These are phyloP conservation scores for Cicer pinnatifidum DNA, from an alignment of 306 rosid genomes.

Conservation along the genomic window DNA sequence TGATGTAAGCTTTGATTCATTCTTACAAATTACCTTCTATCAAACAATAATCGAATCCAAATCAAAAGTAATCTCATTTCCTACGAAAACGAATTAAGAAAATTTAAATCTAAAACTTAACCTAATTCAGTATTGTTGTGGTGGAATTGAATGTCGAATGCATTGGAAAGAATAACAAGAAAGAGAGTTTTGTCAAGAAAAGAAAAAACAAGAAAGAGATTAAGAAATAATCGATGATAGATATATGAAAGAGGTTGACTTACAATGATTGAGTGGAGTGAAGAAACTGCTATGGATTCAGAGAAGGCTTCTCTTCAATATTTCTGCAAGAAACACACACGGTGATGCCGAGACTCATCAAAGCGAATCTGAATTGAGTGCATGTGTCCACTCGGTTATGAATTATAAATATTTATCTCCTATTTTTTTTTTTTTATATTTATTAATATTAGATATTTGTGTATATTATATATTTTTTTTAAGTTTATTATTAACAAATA, in stretches of 20 bases:
- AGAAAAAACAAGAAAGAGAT: not conserved
- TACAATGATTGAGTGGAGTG: not conserved
- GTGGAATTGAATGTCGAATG: not conserved
- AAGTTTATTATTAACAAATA: no score
- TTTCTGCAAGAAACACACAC: not conserved
- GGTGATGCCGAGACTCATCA: no score
- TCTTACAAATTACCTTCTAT: not conserved
- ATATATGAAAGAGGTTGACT: not conserved
- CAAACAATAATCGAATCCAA: not conserved
- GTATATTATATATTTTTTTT: no score
- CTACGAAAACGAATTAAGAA: not conserved
- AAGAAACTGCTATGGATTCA: not conserved
- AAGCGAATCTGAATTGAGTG: no score
- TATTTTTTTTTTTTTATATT: no score
- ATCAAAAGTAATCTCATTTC: not conserved
- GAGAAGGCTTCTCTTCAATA: not conserved
- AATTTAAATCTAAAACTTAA: not conserved
- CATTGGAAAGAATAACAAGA: not conserved
- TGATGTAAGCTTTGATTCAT: not conserved
- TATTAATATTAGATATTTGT: no score
- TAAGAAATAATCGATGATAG: not conserved
- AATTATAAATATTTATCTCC: no score
- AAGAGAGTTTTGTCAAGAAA: not conserved
- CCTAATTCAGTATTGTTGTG: conserved; percentile 11
- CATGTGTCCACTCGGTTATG: no score